Evolutionary conservation across 768 basidiomycete genomes (phyloP).

Genomic region (Cyathus striatus): DNA sequence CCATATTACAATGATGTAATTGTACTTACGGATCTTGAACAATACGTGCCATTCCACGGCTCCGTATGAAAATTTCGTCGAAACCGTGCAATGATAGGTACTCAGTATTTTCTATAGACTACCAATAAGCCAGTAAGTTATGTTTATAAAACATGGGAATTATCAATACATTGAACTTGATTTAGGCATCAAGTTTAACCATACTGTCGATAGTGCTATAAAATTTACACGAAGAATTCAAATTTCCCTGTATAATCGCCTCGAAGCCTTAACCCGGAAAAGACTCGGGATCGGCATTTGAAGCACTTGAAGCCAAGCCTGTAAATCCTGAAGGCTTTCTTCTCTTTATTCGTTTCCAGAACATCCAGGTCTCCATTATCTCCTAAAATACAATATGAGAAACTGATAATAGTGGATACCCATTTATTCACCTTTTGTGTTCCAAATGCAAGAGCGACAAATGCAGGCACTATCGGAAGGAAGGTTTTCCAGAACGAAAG

Average conservation of each 20-base stretch:
- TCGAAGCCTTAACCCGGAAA: background rate
- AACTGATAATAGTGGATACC: background rate
- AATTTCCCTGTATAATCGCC: background rate
- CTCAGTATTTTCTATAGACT: too few relatives aligned
- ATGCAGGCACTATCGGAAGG: background rate
- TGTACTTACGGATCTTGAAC: too few relatives aligned
- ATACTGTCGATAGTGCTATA: background rate
- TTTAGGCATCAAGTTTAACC: background rate
- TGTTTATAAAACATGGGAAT: too few relatives aligned
- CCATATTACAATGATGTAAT: background rate
- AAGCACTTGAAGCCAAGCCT: background rate
- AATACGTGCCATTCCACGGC: too few relatives aligned
- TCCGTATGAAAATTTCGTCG: too few relatives aligned
- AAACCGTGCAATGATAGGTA: too few relatives aligned
- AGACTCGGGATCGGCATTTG: background rate
- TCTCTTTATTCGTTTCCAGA: background rate
- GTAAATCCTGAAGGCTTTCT: background rate
- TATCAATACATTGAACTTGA: background rate
- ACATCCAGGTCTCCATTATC: background rate
- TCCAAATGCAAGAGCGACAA: background rate
- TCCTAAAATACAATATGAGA: background rate
- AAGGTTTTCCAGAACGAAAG: background rate
- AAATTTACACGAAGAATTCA: background rate
- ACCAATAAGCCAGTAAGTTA: too few relatives aligned
- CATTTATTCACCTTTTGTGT: background rate